Percentiles rank a stretch among this genome's conserved stretches.
phyloP scores from a whole-genome alignment of 306 rosid species.

The Prunus persica region DNA sequence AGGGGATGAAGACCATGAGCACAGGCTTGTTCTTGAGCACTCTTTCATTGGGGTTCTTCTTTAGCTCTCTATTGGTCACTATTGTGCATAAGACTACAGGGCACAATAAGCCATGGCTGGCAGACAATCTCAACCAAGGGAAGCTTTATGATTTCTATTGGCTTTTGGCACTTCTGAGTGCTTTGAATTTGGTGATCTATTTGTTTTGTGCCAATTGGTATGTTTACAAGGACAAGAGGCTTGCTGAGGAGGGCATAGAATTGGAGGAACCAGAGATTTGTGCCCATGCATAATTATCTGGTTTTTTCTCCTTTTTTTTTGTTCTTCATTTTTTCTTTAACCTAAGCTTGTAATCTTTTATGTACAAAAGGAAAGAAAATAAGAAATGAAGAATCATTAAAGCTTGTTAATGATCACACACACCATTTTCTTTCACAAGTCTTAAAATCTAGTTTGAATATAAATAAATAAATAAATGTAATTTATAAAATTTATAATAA shows the following conservation, averaged over 20 bases:
- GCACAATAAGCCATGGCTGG: slow-evolving; percentile 63
- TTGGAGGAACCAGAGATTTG: slow-evolving; percentile 44
- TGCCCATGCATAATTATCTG: not conserved
- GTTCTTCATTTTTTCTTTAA: too few species aligned
- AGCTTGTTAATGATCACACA: too few species aligned
- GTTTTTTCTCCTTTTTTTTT: not conserved
- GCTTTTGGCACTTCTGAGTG: slow-evolving; percentile 72
- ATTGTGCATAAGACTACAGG: slow-evolving; percentile 62
- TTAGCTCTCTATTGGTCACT: slow-evolving; percentile 65
- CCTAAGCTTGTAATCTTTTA: not conserved
- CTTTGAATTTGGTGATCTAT: slow-evolving; percentile 54
- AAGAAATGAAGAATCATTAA: slow-evolving; percentile 8
- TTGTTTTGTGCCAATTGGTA: slow-evolving; percentile 76
- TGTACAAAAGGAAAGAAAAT: slow-evolving; percentile 6
- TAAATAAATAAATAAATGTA: too few species aligned
- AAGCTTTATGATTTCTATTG: slow-evolving; percentile 82
- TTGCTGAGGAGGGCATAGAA: slow-evolving; percentile 58
- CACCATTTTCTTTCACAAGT: too few species aligned
- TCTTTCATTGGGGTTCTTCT: slow-evolving; percentile 70
- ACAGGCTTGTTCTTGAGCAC: slow-evolving; percentile 86
- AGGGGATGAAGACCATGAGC: slow-evolving; percentile 94
- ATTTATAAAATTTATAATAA: too few species aligned
- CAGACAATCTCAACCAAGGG: slow-evolving; percentile 70
- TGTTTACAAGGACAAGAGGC: slow-evolving; percentile 77
- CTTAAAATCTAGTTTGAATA: too few species aligned